Evolutionary conservation across 2,329 filamentous ascomycete genomes (phyloP).

Genomic region (Aspergillus terreus): DNA sequence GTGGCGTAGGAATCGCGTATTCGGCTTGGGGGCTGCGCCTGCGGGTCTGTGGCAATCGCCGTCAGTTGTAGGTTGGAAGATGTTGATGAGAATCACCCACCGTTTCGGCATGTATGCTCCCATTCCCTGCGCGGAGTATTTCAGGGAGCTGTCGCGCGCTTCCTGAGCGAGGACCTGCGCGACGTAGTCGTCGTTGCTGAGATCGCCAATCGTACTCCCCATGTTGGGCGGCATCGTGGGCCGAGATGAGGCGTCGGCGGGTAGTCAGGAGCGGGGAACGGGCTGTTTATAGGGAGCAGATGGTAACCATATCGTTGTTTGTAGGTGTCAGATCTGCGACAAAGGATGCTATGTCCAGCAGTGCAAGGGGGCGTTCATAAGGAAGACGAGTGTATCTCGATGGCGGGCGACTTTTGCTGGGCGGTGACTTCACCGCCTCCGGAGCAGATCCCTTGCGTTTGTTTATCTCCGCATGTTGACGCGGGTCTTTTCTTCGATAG

Average conservation of each 20-base stretch:
- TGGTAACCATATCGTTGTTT: background rate
- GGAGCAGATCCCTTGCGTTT: constrained; percentile 5
- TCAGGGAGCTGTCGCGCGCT: constrained; percentile 68
- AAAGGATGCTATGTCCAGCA: background rate
- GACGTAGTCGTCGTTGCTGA: constrained; percentile 57
- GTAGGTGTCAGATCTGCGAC: background rate
- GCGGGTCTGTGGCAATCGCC: constrained; percentile 49
- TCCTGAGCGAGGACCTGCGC: constrained; percentile 76
- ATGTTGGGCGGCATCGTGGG: constrained; percentile 25
- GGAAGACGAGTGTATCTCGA: background rate
- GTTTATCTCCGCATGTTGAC: constrained; percentile 18
- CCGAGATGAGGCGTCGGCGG: background rate
- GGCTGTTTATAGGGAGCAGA: background rate
- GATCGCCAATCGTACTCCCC: constrained; percentile 41
- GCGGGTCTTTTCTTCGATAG: too few relatives aligned
- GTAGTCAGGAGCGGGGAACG: background rate
- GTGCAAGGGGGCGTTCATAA: background rate
- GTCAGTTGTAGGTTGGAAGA: background rate
- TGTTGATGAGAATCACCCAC: constrained; percentile 33
- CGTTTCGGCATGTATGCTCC: constrained; percentile 60
- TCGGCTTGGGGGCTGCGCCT: constrained; percentile 74
- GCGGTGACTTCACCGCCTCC: constrained; percentile 1
- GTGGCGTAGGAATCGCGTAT: constrained; percentile 82
- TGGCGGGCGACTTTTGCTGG: background rate
- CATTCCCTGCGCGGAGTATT: constrained; percentile 71